Evolutionary conservation across 495 filamentous ascomycete species (phyloP).

Genomic region (Podospora pseudoanserina): DNA sequence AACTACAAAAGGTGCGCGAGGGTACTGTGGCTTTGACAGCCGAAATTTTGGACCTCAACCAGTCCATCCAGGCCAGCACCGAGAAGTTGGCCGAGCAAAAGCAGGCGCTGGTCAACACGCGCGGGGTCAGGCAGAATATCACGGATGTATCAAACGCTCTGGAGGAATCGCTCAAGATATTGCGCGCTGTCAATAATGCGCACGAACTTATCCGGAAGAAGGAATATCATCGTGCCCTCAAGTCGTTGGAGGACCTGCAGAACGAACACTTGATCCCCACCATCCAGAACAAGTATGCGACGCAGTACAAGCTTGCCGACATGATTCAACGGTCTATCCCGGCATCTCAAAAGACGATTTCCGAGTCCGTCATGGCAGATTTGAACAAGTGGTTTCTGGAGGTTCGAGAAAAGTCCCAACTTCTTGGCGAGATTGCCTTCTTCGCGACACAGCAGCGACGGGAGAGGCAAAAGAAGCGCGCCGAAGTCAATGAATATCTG

Average conservation of each 20-base stretch:
- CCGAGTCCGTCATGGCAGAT: constrained; percentile 94
- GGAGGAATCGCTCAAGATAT: constrained; percentile 84
- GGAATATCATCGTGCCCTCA: constrained; percentile 91
- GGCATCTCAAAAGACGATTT: constrained; percentile 85
- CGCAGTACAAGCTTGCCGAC: constrained; percentile 91
- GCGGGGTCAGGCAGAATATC: constrained; percentile 91
- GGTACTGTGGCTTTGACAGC: constrained; percentile 81
- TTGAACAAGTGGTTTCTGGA: constrained; percentile 96
- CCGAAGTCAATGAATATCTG: constrained; percentile 65
- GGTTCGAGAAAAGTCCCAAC: constrained; percentile 92
- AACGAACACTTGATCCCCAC: constrained; percentile 77
- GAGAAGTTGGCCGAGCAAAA: constrained; percentile 94
- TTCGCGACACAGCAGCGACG: constrained; percentile 90
- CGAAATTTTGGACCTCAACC: constrained; percentile 89
- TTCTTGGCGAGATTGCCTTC: constrained; percentile 93
- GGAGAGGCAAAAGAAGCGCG: constrained; percentile 73
- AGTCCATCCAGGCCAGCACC: constrained; percentile 92
- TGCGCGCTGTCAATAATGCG: constrained; percentile 90
- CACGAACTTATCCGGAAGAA: constrained; percentile 86
- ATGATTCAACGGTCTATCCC: constrained; percentile 94
- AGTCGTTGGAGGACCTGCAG: constrained; percentile 91
- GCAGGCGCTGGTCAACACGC: constrained; percentile 84
- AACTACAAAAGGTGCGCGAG: constrained; percentile 83
- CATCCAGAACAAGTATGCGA: constrained; percentile 70
- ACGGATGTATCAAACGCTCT: constrained; percentile 88